Conservation (phyloP, 2,329 filamentous ascomycete genomes). For the Aspergillus japonicus region DNA sequence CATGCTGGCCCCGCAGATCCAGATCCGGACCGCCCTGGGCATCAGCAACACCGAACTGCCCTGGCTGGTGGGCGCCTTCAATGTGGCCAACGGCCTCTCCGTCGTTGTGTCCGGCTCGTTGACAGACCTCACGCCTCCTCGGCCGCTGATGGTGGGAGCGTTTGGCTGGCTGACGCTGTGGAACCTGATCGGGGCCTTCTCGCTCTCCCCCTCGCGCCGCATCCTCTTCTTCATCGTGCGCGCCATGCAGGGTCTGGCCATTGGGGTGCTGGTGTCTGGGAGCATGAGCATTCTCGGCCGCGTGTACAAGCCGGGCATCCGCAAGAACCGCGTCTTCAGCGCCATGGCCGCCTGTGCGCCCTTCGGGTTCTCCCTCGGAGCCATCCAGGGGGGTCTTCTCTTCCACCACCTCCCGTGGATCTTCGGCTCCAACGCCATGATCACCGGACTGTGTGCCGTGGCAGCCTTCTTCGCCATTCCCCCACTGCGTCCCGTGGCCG, state of each 20-base stretch:
- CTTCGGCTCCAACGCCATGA: constrained; percentile 45
- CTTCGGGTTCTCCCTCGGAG: constrained; percentile 45
- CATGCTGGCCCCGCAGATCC: constrained; percentile 41
- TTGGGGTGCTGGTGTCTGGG: constrained; percentile 51
- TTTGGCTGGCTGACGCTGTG: constrained; percentile 45
- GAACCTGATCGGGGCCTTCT: constrained; percentile 41
- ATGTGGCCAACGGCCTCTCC: constrained; percentile 44
- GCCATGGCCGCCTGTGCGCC: constrained; percentile 51
- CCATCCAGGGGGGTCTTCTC: constrained; percentile 44
- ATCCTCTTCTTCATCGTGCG: constrained; percentile 40
- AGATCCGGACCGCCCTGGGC: constrained; percentile 38
- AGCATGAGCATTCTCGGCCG: constrained; percentile 49
- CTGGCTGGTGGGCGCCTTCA: constrained; percentile 46
- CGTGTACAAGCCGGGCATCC: constrained; percentile 45
- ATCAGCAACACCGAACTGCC: constrained; percentile 43
- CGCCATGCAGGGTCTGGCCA: constrained; percentile 49
- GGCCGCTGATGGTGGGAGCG: constrained; percentile 43
- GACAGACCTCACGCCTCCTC: constrained; percentile 44
- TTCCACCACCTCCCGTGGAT: constrained; percentile 44
- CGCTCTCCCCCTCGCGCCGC: constrained; percentile 35
- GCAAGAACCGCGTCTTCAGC: constrained; percentile 51
- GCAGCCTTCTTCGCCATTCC: constrained; percentile 45
- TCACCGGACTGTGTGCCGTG: constrained; percentile 36
- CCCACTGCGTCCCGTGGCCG: constrained; percentile 32
- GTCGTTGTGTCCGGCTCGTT: constrained; percentile 42